Evolutionary conservation across 352 stramenopile genomes (phyloP).

Genomic region (Phytophthora vignae): DNA sequence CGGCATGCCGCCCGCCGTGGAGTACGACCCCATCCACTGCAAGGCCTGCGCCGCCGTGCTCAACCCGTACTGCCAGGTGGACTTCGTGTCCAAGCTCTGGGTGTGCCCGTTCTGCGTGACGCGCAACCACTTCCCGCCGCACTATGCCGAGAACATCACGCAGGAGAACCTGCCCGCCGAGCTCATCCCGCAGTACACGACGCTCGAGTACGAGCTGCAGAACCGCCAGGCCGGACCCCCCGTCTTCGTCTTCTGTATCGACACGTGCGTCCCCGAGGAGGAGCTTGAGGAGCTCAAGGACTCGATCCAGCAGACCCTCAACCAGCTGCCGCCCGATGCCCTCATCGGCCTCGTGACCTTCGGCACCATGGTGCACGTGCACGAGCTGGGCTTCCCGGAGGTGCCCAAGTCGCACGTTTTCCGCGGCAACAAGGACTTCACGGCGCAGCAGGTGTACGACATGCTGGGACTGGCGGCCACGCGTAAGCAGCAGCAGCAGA

Average conservation of each 20-base stretch:
- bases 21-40: constrained; percentile 99
- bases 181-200: constrained; percentile 99
- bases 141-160: constrained; percentile 96
- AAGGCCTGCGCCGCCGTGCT: constrained; percentile 97
- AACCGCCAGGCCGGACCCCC: constrained; percentile 93
- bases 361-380: constrained; percentile 99
- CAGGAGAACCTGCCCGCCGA: constrained; percentile 99
- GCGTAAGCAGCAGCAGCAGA: constrained; percentile 59
- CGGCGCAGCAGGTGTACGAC: constrained; percentile 95
- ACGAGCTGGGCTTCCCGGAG: constrained; percentile 97
- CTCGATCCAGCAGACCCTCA: constrained; percentile 98
- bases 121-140: constrained; percentile 98
- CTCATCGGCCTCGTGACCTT: constrained; percentile 99
- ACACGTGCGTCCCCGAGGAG: constrained; percentile 97
- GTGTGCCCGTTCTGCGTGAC: constrained; percentile 99
- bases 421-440: constrained; percentile 98
- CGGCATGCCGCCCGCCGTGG: constrained; percentile 91
- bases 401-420: constrained; percentile 99
- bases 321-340: constrained; percentile 97
- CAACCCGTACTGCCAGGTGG: constrained; percentile 99
- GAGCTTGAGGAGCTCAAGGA: constrained; percentile 99
- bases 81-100: constrained; percentile 99
- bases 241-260: constrained; percentile 98
- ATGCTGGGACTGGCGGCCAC: constrained; percentile 93
- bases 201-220: constrained; percentile 99